Evolutionary conservation across 179 eudicot genomes (phyloP).

Genomic region (Patellifolia procumbens): DNA sequence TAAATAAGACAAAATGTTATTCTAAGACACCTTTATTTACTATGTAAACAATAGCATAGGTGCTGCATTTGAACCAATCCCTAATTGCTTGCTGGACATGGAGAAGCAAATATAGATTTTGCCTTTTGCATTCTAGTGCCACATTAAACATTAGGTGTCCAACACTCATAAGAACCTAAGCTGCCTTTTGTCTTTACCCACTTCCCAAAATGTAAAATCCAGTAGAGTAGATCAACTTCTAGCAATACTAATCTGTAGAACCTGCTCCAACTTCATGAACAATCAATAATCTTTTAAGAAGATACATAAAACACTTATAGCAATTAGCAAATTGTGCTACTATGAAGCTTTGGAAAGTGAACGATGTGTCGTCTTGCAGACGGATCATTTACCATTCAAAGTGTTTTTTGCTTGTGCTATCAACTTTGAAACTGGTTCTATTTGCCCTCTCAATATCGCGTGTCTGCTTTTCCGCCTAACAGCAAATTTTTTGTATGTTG

Average conservation of each 20-base stretch:
- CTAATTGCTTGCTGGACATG: too few relatives aligned
- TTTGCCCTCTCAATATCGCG: background rate
- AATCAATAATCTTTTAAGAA: background rate
- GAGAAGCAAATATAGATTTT: background rate
- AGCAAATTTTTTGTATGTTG: background rate
- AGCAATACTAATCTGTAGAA: background rate
- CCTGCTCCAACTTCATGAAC: background rate
- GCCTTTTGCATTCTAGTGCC: background rate
- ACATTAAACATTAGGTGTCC: background rate
- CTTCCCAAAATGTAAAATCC: background rate
- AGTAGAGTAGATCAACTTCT: background rate
- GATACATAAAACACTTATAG: too few relatives aligned
- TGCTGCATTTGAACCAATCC: too few relatives aligned
- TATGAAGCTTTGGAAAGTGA: too few relatives aligned
- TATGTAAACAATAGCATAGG: too few relatives aligned
- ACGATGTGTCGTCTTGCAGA: too few relatives aligned
- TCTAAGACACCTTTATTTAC: too few relatives aligned
- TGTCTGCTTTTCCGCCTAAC: background rate
- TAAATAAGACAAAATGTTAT: too few relatives aligned
- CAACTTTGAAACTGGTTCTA: background rate
- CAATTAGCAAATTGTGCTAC: too few relatives aligned
- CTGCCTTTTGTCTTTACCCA: background rate
- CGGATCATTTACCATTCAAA: too few relatives aligned
- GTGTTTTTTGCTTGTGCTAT: background rate
- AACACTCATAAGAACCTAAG: background rate